These are phyloP conservation scores for Kwoniella europaea DNA, from an alignment of 768 basidiomycete genomes.

Conservation along the genomic window DNA sequence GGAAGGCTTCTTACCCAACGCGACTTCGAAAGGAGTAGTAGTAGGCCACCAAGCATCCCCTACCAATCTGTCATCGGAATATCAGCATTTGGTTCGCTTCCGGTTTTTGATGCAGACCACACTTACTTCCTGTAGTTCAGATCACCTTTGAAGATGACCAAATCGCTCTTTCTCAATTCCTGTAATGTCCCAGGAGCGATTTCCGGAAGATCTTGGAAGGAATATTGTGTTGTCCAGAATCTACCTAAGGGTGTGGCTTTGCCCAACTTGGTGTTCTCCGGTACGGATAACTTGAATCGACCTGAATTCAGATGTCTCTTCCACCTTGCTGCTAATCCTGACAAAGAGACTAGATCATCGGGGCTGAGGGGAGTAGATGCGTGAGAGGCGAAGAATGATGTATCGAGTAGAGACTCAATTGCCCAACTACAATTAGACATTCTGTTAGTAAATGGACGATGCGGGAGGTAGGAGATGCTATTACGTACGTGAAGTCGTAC, in stretches of 20 bases:
- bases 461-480: not conserved
- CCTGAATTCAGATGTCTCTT: slow-evolving; percentile 70
- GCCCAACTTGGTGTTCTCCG: slow-evolving; percentile 67
- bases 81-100: no score
- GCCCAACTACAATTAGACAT: slow-evolving; percentile 55
- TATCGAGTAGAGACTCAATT: slow-evolving; percentile 62
- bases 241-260: slow-evolving; percentile 59
- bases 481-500: slow-evolving; percentile 68
- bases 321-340: slow-evolving; percentile 74
- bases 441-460: not conserved
- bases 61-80: slow-evolving; percentile 66
- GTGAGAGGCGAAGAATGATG: slow-evolving; percentile 66
- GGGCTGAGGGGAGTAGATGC: slow-evolving; percentile 46
- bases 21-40: slow-evolving; percentile 73
- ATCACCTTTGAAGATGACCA: slow-evolving; percentile 58
- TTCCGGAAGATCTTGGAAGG: slow-evolving; percentile 55
- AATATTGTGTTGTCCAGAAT: slow-evolving; percentile 57
- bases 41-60: slow-evolving; percentile 88
- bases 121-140: slow-evolving; percentile 88
- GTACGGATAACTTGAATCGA: slow-evolving; percentile 74
- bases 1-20: slow-evolving; percentile 59
- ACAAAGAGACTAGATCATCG: slow-evolving; percentile 59
- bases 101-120: not conserved
- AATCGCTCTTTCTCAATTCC: slow-evolving; percentile 44
- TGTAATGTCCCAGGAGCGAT: slow-evolving; percentile 63